A percentile compares a stretch with the other conserved stretches of the same genome.
phyloP scores from a whole-genome alignment of 176 grass and related monocot species.

The Saccharum spontaneum region DNA sequence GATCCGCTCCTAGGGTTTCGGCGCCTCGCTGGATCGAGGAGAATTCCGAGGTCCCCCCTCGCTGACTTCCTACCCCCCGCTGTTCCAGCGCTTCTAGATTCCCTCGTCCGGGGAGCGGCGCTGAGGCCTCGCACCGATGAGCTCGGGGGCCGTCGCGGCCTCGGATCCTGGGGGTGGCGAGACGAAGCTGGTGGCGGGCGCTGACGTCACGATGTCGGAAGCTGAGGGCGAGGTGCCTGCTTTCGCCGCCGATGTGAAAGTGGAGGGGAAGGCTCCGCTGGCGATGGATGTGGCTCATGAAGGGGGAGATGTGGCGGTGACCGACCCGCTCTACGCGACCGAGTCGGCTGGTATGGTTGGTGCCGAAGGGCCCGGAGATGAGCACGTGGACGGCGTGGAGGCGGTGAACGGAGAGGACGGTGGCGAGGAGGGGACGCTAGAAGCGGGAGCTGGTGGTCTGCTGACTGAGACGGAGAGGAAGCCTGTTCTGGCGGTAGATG shows the following conservation, averaged over 20 bases:
- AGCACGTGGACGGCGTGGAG: background rate
- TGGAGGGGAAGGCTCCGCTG: background rate
- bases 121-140: slow-evolving; percentile 29
- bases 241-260: background rate
- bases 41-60: slow-evolving; percentile 28
- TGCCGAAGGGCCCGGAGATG: slow-evolving; percentile 3
- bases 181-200: slow-evolving; percentile 13
- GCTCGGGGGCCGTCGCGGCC: slow-evolving; percentile 43
- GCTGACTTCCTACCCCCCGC: slow-evolving; percentile 1
- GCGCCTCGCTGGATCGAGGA: slow-evolving; percentile 36
- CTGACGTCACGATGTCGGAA: slow-evolving; percentile 33
- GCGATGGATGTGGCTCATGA: background rate
- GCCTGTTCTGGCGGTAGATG: background rate
- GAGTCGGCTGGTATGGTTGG: slow-evolving; percentile 34
- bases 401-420: background rate
- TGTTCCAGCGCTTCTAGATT: slow-evolving; percentile 27
- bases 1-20: slow-evolving; percentile 50
- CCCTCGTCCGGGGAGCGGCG: background rate
- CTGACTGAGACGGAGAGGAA: background rate
- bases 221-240: background rate
- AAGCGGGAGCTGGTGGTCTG: slow-evolving; percentile 1
- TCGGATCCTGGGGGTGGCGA: slow-evolving; percentile 46
- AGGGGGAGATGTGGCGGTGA: background rate
- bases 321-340: slow-evolving; percentile 27
- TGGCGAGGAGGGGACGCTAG: slow-evolving; percentile 8